Base-by-base conservation (phyloP, 75 land plant species). In the Cryptomeria japonica region DNA sequence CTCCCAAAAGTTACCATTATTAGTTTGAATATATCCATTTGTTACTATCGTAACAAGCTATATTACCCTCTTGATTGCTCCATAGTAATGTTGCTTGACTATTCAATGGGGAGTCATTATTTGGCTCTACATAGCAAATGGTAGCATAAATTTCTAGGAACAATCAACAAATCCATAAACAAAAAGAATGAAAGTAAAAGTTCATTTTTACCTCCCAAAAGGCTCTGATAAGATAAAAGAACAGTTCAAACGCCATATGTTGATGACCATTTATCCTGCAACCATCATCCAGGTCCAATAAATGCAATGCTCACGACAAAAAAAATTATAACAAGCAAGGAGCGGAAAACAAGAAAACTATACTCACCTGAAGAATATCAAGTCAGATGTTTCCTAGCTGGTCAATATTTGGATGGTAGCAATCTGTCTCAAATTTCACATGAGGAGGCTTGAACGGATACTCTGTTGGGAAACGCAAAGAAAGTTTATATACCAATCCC, bases 391-490 rank as follows among this genome's bases (percentile, higher is more conserved):
- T 96, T 31, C 99, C 99, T 86, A 83, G 88, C 46, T 91, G 72
- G 73, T 97, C 99, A 14, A 97, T 97, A 94, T 97, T 97, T 19
- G 99, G 99, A 87, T 97, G 99, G 91, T 95, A 97, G 91, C 99
- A 97, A 49, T 80, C 72, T 12, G 97, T 93, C 86, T 96, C 99
- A 89, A 96, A 97, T 90, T 94, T 97, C 7, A 96, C 95, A 85
- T 92, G 91, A 9, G 99, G 99, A 34, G 99, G 96, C 94, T 97
- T 97, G 89, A 97, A 97, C 1, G 99, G 99, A 87, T 97, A 97
- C n/a, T 97, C 98, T 38, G 87, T 89, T 10, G 96, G 91, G 58
- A 97, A 97, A 3, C 90, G 49, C 77, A 97, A 90, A 1, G 99
- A 92, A 9, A 97, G 91, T 88, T 92, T 97, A 91, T 95, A 97